Percentiles rank a stretch among this genome's conserved stretches.
These are phyloP conservation scores for Barnettozyma pratensis DNA, from an alignment of 805 yeast genomes.

Conservation along the genomic window DNA sequence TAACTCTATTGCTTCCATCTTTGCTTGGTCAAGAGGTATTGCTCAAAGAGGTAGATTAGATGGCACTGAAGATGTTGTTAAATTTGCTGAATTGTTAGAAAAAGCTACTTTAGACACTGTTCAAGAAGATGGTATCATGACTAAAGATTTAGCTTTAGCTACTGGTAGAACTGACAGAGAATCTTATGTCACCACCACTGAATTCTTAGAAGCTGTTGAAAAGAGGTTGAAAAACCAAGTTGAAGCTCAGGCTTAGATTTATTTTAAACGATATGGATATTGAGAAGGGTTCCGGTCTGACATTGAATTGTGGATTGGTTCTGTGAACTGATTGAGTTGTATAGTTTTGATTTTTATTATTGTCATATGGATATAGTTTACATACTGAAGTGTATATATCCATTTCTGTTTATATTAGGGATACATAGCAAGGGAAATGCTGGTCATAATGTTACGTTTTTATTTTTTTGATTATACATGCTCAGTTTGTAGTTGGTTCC, in stretches of 20 bases:
- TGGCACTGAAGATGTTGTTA: constrained; percentile 61
- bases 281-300: not conserved
- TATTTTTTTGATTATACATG: not conserved
- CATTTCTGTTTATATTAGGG: not conserved
- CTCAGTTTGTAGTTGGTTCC: not conserved
- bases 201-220: constrained; percentile 74
- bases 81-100: constrained; percentile 63
- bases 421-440: constrained; percentile 24
- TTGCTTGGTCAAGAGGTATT: constrained; percentile 84
- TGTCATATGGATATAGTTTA: not conserved
- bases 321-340: too few species aligned
- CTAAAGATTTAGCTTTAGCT: constrained; percentile 76
- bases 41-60: constrained; percentile 79
- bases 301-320: constrained; percentile 6
- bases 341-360: not conserved
- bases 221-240: constrained; percentile 35
- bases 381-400: not conserved
- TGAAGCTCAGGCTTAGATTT: constrained; percentile 1
- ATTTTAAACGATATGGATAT: too few species aligned
- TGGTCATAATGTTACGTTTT: constrained; percentile 16
- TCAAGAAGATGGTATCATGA: constrained; percentile 70
- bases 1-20: constrained; percentile 79
- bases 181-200: constrained; percentile 67
- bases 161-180: constrained; percentile 56
- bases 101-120: constrained; percentile 68